Conservation (phyloP, 805 yeast genomes). For the Brettanomyces bruxellensis region DNA sequence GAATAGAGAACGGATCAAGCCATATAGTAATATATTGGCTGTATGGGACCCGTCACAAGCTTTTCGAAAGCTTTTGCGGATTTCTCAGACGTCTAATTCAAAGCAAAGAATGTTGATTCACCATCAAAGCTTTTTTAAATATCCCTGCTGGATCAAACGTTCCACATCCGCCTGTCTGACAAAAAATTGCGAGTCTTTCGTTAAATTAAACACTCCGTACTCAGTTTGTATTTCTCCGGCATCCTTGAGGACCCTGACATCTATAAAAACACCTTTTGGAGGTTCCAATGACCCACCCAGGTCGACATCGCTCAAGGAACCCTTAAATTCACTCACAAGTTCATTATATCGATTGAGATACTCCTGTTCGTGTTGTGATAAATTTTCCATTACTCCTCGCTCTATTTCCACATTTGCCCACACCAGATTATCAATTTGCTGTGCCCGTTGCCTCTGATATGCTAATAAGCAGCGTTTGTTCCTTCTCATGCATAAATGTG, state of each 20-base stretch:
- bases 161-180: conserved; percentile 94
- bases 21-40: conserved; percentile 12
- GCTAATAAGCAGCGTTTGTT: conserved; percentile 88
- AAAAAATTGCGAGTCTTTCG: conserved; percentile 89
- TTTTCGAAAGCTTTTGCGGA: conserved; percentile 25
- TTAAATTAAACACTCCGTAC: conserved; percentile 88
- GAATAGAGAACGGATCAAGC: neutral
- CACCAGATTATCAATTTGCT: conserved; percentile 51
- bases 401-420: conserved; percentile 62
- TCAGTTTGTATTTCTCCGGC: conserved; percentile 98
- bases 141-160: conserved; percentile 88
- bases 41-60: conserved; percentile 14
- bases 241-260: conserved; percentile 85
- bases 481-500: conserved; percentile 69
- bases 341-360: conserved; percentile 66
- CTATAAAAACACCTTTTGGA: conserved; percentile 85
- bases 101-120: neutral
- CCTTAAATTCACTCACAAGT: conserved; percentile 64
- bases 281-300: conserved; percentile 85
- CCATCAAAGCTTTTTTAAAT: conserved; percentile 47
- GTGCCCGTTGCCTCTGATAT: conserved; percentile 66
- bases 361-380: conserved; percentile 74
- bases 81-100: neutral
- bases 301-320: conserved; percentile 74
- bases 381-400: conserved; percentile 32